Evolutionary conservation across 2,329 filamentous ascomycete species (phyloP).

Genomic region (Penicillium brevicompactum): DNA sequence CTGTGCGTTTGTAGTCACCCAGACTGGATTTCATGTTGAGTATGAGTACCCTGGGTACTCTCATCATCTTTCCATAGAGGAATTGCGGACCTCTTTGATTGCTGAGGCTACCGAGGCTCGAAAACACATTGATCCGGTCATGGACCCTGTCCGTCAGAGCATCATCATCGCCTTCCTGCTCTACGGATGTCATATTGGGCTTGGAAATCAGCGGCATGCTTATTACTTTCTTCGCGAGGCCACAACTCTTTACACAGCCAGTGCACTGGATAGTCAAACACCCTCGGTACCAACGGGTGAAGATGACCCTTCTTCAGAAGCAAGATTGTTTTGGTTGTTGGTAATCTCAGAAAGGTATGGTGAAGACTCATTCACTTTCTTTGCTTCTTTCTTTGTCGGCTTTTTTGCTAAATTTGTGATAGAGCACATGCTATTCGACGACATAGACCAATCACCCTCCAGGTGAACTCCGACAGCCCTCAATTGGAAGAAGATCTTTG

Average conservation of each 20-base stretch:
- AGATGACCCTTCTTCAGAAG: constrained; percentile 30
- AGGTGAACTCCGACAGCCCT: constrained; percentile 58
- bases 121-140: constrained; percentile 22
- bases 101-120: constrained; percentile 29
- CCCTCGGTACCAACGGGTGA: constrained; percentile 54
- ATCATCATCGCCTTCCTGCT: constrained; percentile 72
- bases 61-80: not conserved
- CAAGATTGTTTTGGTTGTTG: constrained; percentile 69
- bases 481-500: constrained; percentile 52
- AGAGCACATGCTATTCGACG: constrained; percentile 66
- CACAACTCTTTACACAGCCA: constrained; percentile 66
- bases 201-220: constrained; percentile 70
- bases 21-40: constrained; percentile 21
- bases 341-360: constrained; percentile 64
- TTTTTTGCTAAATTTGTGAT: not conserved
- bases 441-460: constrained; percentile 64
- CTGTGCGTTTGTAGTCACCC: constrained; percentile 39
- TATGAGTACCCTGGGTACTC: not conserved
- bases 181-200: constrained; percentile 66
- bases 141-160: constrained; percentile 23
- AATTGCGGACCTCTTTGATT: constrained; percentile 23
- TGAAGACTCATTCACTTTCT: constrained; percentile 30
- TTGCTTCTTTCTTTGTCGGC: not conserved
- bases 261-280: constrained; percentile 44
- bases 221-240: constrained; percentile 75